Base-by-base conservation (phyloP, 2,329 filamentous ascomycete species). In the Aspergillus latus region DNA sequence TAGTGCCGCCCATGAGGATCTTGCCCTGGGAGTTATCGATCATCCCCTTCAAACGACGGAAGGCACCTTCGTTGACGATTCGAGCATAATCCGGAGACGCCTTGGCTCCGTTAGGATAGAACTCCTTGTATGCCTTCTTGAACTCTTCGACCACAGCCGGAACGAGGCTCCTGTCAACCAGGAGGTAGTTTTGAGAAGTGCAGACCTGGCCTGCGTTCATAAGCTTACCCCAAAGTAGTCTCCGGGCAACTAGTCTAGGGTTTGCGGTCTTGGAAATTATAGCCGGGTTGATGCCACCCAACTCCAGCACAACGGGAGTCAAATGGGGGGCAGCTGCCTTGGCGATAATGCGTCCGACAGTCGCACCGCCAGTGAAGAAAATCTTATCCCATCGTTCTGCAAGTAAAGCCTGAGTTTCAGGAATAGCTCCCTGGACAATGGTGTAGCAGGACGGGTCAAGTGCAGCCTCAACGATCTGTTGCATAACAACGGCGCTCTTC, bases 341-440 rank as follows among this genome's bases (percentile, higher is more conserved):
- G 47, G 90, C 84, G 52, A 97, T 87, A 67, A 97, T 92, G 69
- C 88, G 91, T 68, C 90, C 94, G 15, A 97, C 91, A 29, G 72
- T 78, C 51, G 83, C 82, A 66, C 86, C 87, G 53, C 94, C 94
- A 1, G 94, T 99, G 78, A 96, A 99, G 80, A 94, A 92, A 68
- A 99, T 95, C 83, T 97, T 97, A 78, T 95, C 92, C 88, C 92
- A 99, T 74, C 93, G 93, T 78, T 92, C 85, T 56, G 56, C 52
- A 9, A 59, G 56, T 32, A 59, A 49, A 10, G 52, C 52, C 40
- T 59, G 56, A 4, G 56, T 54, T 15, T 59, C 52, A n/a, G 56
- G 29, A 39, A 52, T 10, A 11, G 80, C 86, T 58, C 94, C 94
- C 71, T 97, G 94, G 63, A 97, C 80, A 57, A 91, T 84, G 36